Evolutionary conservation across 140 eudicot species (phyloP).

Genomic region (Stevia rebaudiana): DNA sequence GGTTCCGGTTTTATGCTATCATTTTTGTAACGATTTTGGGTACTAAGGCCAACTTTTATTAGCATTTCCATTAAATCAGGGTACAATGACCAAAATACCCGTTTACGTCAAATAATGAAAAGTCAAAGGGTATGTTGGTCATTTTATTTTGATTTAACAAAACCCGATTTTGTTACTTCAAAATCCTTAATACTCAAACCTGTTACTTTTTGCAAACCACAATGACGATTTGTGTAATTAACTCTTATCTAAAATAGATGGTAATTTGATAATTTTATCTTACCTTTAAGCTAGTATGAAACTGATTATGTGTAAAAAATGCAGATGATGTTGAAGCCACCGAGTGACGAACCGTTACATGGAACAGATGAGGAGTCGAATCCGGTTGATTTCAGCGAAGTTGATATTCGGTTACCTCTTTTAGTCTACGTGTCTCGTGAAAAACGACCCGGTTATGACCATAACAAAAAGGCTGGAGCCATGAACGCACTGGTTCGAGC

Average conservation of each 20-base stretch:
- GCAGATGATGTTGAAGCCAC: slow-evolving; percentile 95
- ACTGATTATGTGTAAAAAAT: slow-evolving; percentile 8
- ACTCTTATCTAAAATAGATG: not conserved
- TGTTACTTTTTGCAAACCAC: too few relatives aligned
- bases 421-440: slow-evolving; percentile 92
- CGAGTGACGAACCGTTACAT: slow-evolving; percentile 69
- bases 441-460: slow-evolving; percentile 94
- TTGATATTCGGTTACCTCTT: slow-evolving; percentile 85
- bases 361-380: slow-evolving; percentile 44
- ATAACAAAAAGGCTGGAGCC: slow-evolving; percentile 96
- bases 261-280: not conserved
- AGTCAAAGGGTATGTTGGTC: too few relatives aligned
- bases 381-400: slow-evolving; percentile 61
- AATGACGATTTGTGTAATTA: too few relatives aligned
- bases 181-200: too few relatives aligned
- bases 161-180: too few relatives aligned
- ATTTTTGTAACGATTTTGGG: too few relatives aligned
- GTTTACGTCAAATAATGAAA: too few relatives aligned
- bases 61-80: too few relatives aligned
- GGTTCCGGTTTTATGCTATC: too few relatives aligned
- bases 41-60: too few relatives aligned
- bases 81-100: too few relatives aligned
- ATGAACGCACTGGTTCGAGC: slow-evolving; percentile 93
- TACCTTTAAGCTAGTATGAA: not conserved
- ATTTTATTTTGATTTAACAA: too few relatives aligned